Evolutionary conservation across 768 basidiomycete species (phyloP).

Genomic region (Termitomyces sp.): DNA sequence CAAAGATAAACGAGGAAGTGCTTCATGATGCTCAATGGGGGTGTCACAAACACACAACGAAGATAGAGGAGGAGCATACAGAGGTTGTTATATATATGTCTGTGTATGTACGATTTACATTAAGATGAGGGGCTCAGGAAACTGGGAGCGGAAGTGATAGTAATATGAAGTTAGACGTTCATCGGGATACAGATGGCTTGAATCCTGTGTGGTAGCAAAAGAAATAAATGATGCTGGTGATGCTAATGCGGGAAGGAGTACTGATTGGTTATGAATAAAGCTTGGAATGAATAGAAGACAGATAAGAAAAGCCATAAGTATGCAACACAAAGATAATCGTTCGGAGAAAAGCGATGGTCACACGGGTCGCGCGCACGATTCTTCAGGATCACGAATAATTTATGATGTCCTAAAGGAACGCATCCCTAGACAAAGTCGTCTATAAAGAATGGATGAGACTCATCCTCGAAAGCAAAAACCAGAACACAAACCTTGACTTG

Average conservation of each 20-base stretch:
- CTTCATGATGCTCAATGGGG: background rate
- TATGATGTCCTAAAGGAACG: slow-evolving; percentile 37
- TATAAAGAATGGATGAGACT: slow-evolving; percentile 27
- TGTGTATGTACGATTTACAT: slow-evolving; percentile 11
- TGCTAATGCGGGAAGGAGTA: background rate
- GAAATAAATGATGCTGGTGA: slow-evolving; percentile 7
- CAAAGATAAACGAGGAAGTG: background rate
- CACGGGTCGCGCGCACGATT: background rate
- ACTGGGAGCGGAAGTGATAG: background rate
- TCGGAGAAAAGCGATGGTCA: background rate
- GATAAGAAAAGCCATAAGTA: background rate
- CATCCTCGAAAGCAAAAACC: background rate
- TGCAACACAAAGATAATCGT: background rate
- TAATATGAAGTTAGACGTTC: background rate
- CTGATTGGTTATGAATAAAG: background rate
- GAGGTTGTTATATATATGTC: background rate
- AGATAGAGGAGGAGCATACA: background rate
- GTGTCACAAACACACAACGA: background rate
- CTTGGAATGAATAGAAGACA: background rate
- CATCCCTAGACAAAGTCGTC: slow-evolving; percentile 50
- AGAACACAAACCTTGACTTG: slow-evolving; percentile 69
- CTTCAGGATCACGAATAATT: background rate
- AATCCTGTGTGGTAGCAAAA: background rate
- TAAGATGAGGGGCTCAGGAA: background rate
- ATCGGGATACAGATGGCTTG: background rate